Percentiles rank a stretch among this genome's conserved stretches.
Evolutionary conservation across 495 filamentous ascomycete species (phyloP).

Genomic region (Talaromyces thailandensis): DNA sequence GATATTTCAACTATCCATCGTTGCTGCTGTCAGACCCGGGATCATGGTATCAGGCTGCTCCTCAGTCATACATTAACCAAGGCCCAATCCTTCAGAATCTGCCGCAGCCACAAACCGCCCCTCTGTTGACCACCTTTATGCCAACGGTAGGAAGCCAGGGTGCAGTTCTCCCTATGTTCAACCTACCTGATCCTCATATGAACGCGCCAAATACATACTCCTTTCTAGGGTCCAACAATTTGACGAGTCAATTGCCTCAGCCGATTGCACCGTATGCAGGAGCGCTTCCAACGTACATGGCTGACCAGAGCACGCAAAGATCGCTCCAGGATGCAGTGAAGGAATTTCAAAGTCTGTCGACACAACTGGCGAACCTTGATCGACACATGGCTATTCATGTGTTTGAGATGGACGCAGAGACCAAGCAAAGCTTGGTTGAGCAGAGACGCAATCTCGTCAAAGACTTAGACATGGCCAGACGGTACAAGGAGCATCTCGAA

Average conservation of each 20-base stretch:
- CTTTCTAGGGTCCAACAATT: neutral
- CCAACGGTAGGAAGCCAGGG: neutral
- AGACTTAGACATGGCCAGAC: conserved; percentile 26
- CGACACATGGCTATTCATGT: conserved; percentile 30
- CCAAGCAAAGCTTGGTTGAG: conserved; percentile 23
- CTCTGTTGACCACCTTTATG: neutral
- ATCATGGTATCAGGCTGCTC: neutral
- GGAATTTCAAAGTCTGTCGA: conserved; percentile 18
- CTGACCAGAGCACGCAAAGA: conserved; percentile 3
- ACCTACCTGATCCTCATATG: neutral
- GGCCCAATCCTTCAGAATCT: neutral
- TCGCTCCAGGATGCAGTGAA: conserved; percentile 18
- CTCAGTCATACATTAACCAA: neutral
- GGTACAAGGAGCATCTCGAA: conserved; percentile 26
- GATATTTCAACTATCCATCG: neutral
- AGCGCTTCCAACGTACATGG: neutral
- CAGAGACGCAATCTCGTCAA: conserved; percentile 27
- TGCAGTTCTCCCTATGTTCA: neutral
- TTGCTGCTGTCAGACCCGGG: neutral
- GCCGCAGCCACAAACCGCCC: neutral
- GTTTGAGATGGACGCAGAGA: conserved; percentile 23
- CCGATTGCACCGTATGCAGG: neutral
- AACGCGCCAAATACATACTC: neutral
- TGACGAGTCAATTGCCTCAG: neutral
- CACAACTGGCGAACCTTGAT: conserved; percentile 25